Evolutionary conservation across 1,139 yeast species (phyloP), one percentile per base, ranked within the genome.

Genomic region (Tardiomyces blankii): DNA sequence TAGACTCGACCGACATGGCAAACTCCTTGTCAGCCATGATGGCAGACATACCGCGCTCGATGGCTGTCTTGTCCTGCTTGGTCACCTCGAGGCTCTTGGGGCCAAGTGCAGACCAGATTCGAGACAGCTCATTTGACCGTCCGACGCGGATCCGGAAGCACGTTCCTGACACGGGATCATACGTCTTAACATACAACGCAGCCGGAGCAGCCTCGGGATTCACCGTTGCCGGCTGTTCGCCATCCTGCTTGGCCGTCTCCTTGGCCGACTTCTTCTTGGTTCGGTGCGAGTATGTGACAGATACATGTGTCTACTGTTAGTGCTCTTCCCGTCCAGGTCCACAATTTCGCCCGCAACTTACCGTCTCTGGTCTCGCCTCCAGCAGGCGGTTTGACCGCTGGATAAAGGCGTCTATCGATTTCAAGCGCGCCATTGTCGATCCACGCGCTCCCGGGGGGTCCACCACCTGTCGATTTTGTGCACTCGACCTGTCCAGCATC

Each of bases 101-200:
- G 0, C 96, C 96, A 44, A 88, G 61, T n/a, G 89, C 87, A 38
- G 86, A 78, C 61, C 87, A 67, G 30, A 89, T 63, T 56, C 91
- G 75, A 16, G 91, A 81, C 40, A 89, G 74, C 61, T 88, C 96
- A 63, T 88, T 88, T 42, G 74, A 66, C 56, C 82, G 82, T 51
- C 69, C 67, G 0, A 95, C 80, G 48, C 72, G 72, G 57, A 73
- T 77, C 53, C 74, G 74, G 62, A 83, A 75, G 48, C 84, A 74
- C 41, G 80, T 72, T 2, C 95, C 95, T 13, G 80, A 71, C 16
- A 67, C 71, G 1, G 94, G 79, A 58, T 88, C 91, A 55, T 65
- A 83, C 0, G 87, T 74, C 61, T 85, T 87, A 63, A 86, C 77
- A 42, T 54, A 53, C 40, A 58, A 60, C 12, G 55, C 46, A 2